These are phyloP conservation scores for Eucalyptus tenuipes DNA, from an alignment of 345 rosid genomes.

Conservation along the genomic window DNA sequence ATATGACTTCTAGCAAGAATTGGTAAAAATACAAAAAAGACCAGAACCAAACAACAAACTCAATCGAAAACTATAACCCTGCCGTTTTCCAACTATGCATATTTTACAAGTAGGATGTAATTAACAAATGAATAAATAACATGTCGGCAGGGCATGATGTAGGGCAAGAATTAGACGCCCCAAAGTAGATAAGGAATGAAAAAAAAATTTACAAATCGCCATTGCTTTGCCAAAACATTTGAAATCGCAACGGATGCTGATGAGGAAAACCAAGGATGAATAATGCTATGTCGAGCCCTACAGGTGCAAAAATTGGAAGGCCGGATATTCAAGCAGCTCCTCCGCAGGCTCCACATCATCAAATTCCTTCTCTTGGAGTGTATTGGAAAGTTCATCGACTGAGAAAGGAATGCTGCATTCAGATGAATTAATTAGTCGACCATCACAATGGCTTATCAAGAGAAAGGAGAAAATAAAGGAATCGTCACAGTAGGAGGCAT, in stretches of 20 bases:
- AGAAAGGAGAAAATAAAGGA: neutral
- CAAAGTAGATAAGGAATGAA: neutral
- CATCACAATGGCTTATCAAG: neutral
- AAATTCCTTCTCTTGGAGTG: conserved; percentile 85
- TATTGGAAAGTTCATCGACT: conserved; percentile 69
- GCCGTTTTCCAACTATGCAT: conserved; percentile 8
- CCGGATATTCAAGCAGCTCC: conserved; percentile 66
- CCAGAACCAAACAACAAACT: neutral
- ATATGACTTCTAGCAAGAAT: neutral
- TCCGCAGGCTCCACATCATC: conserved; percentile 64
- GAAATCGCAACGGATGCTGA: neutral
- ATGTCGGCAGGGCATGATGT: conserved; percentile 8
- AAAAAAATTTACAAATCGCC: conserved; percentile 13
- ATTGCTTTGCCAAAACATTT: neutral
- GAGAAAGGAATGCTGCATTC: conserved; percentile 87
- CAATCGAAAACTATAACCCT: neutral
- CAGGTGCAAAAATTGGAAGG: conserved; percentile 78
- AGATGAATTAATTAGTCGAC: neutral
- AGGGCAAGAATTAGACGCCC: neutral
- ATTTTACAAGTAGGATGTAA: conserved; percentile 22
- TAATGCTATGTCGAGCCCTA: conserved; percentile 10
- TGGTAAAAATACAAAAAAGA: neutral
- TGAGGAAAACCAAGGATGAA: neutral
- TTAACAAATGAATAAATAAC: conserved; percentile 22
- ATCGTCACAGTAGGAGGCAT: neutral